These are phyloP conservation scores for Plicaturopsis crispa DNA, from an alignment of 768 basidiomycete species.

Conservation along the genomic window DNA sequence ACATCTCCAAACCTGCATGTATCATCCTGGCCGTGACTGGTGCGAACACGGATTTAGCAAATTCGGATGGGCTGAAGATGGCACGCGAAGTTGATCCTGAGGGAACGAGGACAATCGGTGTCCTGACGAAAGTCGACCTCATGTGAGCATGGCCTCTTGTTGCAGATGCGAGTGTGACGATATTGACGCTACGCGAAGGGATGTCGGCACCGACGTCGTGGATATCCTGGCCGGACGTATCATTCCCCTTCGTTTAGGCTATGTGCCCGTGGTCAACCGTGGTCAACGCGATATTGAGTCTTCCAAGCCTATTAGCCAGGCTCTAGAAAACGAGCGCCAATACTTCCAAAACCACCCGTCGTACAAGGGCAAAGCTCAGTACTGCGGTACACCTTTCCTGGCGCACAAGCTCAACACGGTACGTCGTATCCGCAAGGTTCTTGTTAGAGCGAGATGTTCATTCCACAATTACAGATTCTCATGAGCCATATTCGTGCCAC, in stretches of 20 bases:
- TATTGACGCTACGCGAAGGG: conserved; percentile 42
- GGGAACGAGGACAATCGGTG: conserved; percentile 94
- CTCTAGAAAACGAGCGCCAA: conserved; percentile 82
- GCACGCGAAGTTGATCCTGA: conserved; percentile 97
- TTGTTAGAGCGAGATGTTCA: background rate
- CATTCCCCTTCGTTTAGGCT: conserved; percentile 92
- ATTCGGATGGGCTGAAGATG: conserved; percentile 95
- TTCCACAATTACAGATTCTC: conserved; percentile 61
- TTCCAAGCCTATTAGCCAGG: conserved; percentile 75
- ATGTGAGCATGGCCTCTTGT: conserved; percentile 54
- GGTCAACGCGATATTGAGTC: conserved; percentile 95
- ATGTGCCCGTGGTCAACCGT: conserved; percentile 98
- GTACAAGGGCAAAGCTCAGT: conserved; percentile 90
- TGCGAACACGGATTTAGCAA: conserved; percentile 95
- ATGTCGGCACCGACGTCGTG: conserved; percentile 95
- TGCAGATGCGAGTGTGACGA: conserved; percentile 1
- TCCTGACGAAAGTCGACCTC: conserved; percentile 95
- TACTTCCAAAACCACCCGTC: conserved; percentile 95
- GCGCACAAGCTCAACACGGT: conserved; percentile 94
- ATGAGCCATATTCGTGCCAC: conserved; percentile 99
- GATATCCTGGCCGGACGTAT: conserved; percentile 97
- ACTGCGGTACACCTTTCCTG: conserved; percentile 96
- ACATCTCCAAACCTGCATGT: conserved; percentile 90
- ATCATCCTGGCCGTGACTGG: conserved; percentile 95
- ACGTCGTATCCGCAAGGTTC: conserved; percentile 14